Evolutionary conservation across 2,329 filamentous ascomycete genomes (phyloP), one percentile per base, ranked within the genome.

Genomic region (Aspergillus aculeatus): DNA sequence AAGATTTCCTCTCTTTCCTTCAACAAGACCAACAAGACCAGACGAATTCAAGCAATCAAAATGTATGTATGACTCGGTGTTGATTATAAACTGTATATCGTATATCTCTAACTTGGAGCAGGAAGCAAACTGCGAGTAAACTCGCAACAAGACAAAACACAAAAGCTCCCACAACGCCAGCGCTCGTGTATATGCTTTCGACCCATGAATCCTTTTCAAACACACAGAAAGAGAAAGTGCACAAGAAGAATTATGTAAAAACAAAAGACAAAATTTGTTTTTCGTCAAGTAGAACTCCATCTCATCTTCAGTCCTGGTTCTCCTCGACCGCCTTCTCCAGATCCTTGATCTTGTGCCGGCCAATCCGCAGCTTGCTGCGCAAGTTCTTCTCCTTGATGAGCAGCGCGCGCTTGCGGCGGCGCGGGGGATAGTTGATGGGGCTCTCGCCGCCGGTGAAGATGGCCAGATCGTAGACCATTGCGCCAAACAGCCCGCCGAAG

Each of bases 361-460:
- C 60, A 5, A 66, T 23, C 2, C 54, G 54, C 35, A 67, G 53
- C 29, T 62, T 66, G 9, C 61, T 63, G 29, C 65, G 54, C 21
- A 68, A 14, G 26, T 71, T 69, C 32, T 62, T 57, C 47, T 60
- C 50, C 50, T 65, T 66, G 51, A 65, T 84, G 63, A 67, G 62
- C 2, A 69, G 60, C 3, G 72, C 75, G 9, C 77, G 69, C 66
- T 72, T 73, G 4, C 73, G 71, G 53, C 76, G 71, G 31, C 68
- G 68, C 0, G 79, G 78, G 4, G 78, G 76, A 71, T 83, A 76
- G 48, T 76, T 76, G n/a, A 76, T 60, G 1, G 72, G 74, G 54
- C 68, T 71, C 59, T 77, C 75, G 3, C 71, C 73, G 12, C 76
- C 75, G n/a, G 67, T 73, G 53, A 77, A 78, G 11, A 78, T 75